Evolutionary conservation across 306 rosid genomes (phyloP), one percentile per base, ranked within the genome.

Genomic region (Oxytropis ochrocephala): DNA sequence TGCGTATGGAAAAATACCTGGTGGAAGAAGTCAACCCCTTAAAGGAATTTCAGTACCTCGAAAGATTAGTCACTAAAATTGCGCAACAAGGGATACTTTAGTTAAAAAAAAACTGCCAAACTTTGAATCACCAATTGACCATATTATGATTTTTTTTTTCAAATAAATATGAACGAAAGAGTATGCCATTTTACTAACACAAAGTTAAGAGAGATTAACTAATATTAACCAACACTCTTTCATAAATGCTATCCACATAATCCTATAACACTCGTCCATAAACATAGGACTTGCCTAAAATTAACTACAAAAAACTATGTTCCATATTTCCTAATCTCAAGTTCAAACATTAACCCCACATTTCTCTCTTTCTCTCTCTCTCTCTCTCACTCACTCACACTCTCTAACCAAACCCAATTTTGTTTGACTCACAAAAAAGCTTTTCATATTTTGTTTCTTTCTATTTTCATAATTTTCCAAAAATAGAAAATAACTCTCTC

Each of bases 321-420:
- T 72, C 52, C 7, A 24, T 39, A 10, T 4, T 9, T 38, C 69
- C 71, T 43, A 78, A 80, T 67, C 77, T 62, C n/a, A 56, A 75
- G 87, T 91, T 82, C 91, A 88, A 89, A 92, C 85, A 60, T 63
- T 49, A 77, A 6, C 48, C 61, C 64, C 88, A 69, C 43, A 35
- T 75, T 80, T 76, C 56, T 78, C 70, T n/a, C n/a, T n/a, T n/a
- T n/a, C n/a, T n/a, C n/a, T n/a, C n/a, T n/a, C n/a, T 76, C 77
- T n/a, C n/a, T n/a, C n/a, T n/a, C n/a, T n/a, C n/a, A n/a, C n/a
- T 61, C 48, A 16, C 74, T 43, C 21, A 72, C 83, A 78, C 84
- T 81, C 80, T 80, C 85, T 51, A 61, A 39, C 69, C 76, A 58
- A 75, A 86, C 89, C 73, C 87, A 83, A 78, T 82, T 84, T 81